Conservation (phyloP, 768 basidiomycete genomes). For the Rhizopogon vesiculosus region DNA sequence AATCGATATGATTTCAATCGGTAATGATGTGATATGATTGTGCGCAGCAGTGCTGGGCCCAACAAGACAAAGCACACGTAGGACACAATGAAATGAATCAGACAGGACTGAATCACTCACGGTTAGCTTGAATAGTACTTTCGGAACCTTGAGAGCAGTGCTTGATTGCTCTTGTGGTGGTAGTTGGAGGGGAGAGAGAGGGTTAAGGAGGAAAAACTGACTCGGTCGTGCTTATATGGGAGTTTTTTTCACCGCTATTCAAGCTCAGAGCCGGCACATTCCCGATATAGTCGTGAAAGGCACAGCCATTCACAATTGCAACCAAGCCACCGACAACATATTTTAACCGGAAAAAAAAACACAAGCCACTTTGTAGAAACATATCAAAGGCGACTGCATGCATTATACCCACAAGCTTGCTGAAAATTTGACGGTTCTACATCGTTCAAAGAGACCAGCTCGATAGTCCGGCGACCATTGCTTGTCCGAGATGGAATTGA, state of each 20-base stretch:
- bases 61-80: conserved; percentile 21
- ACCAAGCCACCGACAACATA: neutral
- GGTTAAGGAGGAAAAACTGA: conserved; percentile 10
- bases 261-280: conserved; percentile 29
- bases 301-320: conserved; percentile 14
- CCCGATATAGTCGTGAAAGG: conserved; percentile 12
- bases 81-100: conserved; percentile 23
- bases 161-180: conserved; percentile 13
- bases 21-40: conserved; percentile 6
- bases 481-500: neutral
- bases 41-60: conserved; percentile 16
- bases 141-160: conserved; percentile 14
- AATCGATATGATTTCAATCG: conserved; percentile 26
- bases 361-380: neutral
- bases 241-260: conserved; percentile 27
- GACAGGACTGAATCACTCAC: conserved; percentile 25
- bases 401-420: neutral
- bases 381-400: neutral
- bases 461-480: neutral
- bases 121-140: conserved; percentile 10
- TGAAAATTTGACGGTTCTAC: neutral
- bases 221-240: conserved; percentile 26
- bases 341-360: neutral
- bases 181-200: conserved; percentile 15
- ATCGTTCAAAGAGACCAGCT: neutral